Conservation (phyloP, 2,329 filamentous ascomycete species). For the Curvularia eragrostidis region DNA sequence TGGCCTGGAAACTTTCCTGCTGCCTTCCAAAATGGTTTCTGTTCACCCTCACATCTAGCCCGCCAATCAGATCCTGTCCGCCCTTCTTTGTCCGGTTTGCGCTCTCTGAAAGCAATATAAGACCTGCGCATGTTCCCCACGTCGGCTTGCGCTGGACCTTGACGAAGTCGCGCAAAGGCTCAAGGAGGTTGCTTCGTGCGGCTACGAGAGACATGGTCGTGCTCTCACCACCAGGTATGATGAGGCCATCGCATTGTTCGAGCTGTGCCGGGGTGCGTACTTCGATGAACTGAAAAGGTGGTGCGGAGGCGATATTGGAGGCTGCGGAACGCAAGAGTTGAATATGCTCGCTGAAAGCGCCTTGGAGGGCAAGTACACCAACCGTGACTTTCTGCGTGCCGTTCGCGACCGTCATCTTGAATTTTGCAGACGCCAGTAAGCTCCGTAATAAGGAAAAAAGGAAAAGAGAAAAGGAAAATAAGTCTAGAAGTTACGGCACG, state of each 20-base stretch:
- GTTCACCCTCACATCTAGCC: slow-evolving; percentile 87
- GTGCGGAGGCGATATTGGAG: slow-evolving; percentile 49
- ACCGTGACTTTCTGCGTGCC: slow-evolving; percentile 55
- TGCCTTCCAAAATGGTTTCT: slow-evolving; percentile 96
- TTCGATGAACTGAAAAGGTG: slow-evolving; percentile 67
- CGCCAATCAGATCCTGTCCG: slow-evolving; percentile 91
- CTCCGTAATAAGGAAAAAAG: slow-evolving; percentile 14
- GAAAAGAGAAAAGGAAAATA: not conserved
- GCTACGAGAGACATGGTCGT: slow-evolving; percentile 92
- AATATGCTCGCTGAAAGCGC: slow-evolving; percentile 90
- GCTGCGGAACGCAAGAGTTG: slow-evolving; percentile 75
- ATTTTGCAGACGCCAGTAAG: not conserved
- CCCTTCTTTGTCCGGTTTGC: slow-evolving; percentile 89
- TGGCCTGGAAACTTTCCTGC: slow-evolving; percentile 85
- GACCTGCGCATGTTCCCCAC: slow-evolving; percentile 95
- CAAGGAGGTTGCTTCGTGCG: slow-evolving; percentile 77
- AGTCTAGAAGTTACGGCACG: not conserved
- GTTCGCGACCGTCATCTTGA: slow-evolving; percentile 36
- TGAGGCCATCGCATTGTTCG: slow-evolving; percentile 75
- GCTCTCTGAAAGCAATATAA: slow-evolving; percentile 87
- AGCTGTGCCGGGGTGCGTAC: slow-evolving; percentile 80
- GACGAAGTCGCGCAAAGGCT: slow-evolving; percentile 86
- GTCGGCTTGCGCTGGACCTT: slow-evolving; percentile 83
- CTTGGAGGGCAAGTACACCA: slow-evolving; percentile 79
- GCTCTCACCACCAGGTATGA: slow-evolving; percentile 94